These are phyloP conservation scores for Xylaria sp. DNA, from an alignment of 2,329 filamentous ascomycete species.

Conservation along the genomic window DNA sequence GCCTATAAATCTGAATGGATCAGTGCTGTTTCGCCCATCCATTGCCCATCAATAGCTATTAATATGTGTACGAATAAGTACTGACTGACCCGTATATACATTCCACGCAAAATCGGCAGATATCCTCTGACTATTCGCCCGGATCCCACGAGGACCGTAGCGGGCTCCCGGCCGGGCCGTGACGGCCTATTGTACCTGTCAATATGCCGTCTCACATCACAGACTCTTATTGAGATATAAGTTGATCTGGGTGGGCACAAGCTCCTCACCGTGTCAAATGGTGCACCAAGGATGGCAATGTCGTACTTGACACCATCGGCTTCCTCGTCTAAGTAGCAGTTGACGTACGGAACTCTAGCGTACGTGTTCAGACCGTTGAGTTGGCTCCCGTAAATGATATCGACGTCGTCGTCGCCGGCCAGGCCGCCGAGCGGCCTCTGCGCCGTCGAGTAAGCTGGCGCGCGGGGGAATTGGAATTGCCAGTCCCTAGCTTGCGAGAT, in stretches of 20 bases:
- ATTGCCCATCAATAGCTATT: too few species aligned
- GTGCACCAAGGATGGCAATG: constrained; percentile 64
- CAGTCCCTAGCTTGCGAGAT: constrained; percentile 32
- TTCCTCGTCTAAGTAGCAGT: constrained; percentile 66
- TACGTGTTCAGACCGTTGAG: constrained; percentile 71
- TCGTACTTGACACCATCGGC: constrained; percentile 59
- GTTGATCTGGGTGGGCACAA: background rate
- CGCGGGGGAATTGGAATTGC: constrained; percentile 44
- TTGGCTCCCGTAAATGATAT: constrained; percentile 56
- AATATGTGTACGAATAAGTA: background rate
- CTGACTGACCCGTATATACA: constrained; percentile 59
- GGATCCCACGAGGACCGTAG: constrained; percentile 51
- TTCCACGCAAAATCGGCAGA: constrained; percentile 50
- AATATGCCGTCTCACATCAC: constrained; percentile 12
- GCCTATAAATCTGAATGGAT: constrained; percentile 37
- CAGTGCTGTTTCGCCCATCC: too few species aligned
- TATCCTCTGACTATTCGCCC: constrained; percentile 49
- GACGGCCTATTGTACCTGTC: constrained; percentile 41
- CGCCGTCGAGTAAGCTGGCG: constrained; percentile 22
- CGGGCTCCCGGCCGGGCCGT: constrained; percentile 53
- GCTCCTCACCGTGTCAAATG: constrained; percentile 58
- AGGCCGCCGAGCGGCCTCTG: constrained; percentile 38
- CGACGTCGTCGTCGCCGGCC: constrained; percentile 49
- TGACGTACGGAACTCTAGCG: constrained; percentile 69
- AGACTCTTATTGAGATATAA: background rate